Evolutionary conservation across 2,329 filamentous ascomycete genomes (phyloP), one percentile per base, ranked within the genome.

Genomic region (Alternaria brassicicola): DNA sequence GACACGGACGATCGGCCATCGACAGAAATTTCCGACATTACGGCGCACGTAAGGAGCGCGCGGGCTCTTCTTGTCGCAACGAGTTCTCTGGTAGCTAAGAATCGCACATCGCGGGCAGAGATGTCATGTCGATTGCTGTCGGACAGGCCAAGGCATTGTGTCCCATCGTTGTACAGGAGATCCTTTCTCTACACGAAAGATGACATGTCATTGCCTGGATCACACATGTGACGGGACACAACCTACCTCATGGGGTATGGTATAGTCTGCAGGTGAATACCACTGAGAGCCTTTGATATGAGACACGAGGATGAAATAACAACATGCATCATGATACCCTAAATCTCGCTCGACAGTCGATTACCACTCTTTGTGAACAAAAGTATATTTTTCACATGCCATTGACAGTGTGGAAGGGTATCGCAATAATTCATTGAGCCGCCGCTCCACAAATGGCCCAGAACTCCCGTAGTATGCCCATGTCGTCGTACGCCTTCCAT

Each of bases 401-500:
- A 17, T 17, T 53, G 43, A 35, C 41, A 46, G 19, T 26, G 33
- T 25, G 39, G 59, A 65, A 71, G 71, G 71, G 70, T 75, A 75
- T 75, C 71, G 66, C 64, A 69, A 64, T 67, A 63, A 61, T 52
- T 61, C 63, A 61, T 62, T 61, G 50, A 55, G 58, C 48, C 45
- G 55, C 57, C 54, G 45, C 47, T 46, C 52, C 55, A 36, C 62
- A 67, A 39, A 68, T 66, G 61, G 55, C 64, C 62, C 63, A 66
- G 63, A 72, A 75, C 69, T 69, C 72, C 71, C 48, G 61, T 58
- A 63, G 53, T 56, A 69, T 74, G 66, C 68, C 59, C 55, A 51
- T 55, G 56, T 46, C 58, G 31, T 42, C 19, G 55, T 64, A 65
- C 70, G 69, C 68, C 69, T 52, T 48, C 59, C 39, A 68, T 71